Evolutionary conservation across 192 early-diverging fungal genomes (phyloP).

Genomic region (Polychytrium aggregatum): DNA sequence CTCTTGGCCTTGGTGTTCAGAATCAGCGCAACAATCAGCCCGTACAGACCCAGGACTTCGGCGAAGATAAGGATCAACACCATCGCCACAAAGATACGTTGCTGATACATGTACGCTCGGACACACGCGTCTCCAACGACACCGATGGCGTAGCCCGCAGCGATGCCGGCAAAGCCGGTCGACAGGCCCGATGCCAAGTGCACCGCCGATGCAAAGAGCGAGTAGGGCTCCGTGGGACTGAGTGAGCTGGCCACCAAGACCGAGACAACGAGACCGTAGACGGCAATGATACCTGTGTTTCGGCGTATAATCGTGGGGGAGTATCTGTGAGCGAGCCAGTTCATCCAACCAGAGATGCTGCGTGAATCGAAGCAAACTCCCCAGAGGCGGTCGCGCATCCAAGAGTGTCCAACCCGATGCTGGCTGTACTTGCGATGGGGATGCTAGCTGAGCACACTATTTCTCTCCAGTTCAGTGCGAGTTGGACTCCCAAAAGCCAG

Average conservation of each 20-base stretch:
- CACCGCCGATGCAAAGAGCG: slow-evolving; percentile 67
- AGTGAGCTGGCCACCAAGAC: slow-evolving; percentile 59
- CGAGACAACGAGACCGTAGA: slow-evolving; percentile 95
- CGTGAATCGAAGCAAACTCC: too few species aligned
- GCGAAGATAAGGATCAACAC: slow-evolving; percentile 97
- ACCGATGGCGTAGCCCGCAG: slow-evolving; percentile 95
- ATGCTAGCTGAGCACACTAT: too few species aligned
- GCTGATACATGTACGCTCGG: slow-evolving; percentile 45
- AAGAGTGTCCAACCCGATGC: too few species aligned
- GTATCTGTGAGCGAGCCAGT: too few species aligned
- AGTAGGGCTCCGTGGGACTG: slow-evolving; percentile 23
- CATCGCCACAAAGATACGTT: slow-evolving; percentile 36
- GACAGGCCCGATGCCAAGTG: slow-evolving; percentile 91
- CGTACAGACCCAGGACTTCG: slow-evolving; percentile 82
- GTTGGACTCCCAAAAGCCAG: too few species aligned
- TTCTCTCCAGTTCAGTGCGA: too few species aligned
- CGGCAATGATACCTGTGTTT: slow-evolving; percentile 94
- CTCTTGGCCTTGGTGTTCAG: slow-evolving; percentile 86
- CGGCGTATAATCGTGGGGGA: too few species aligned
- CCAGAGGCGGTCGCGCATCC: too few species aligned
- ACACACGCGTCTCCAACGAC: slow-evolving; percentile 95
- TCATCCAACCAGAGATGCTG: too few species aligned
- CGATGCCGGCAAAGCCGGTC: slow-evolving; percentile 84
- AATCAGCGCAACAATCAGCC: slow-evolving; percentile 83
- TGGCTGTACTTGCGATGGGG: too few species aligned